Evolutionary conservation across 164 flowering plant genomes (phyloP), one percentile per base, ranked within the genome.

Genomic region (Vitis amurensis): DNA sequence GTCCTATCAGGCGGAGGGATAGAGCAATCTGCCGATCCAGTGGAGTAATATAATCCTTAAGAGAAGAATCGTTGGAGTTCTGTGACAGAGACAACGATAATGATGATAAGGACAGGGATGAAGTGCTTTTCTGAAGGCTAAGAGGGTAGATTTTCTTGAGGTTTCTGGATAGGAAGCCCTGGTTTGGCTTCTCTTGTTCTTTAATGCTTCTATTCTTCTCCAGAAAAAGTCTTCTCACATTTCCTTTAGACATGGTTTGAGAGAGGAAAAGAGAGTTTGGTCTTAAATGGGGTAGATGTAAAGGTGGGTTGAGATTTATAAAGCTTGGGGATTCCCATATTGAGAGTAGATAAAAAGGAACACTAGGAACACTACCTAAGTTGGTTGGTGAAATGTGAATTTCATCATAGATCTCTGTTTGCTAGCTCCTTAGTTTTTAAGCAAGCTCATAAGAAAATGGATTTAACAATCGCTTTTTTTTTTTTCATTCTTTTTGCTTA

Each of bases 111-210:
- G 96, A 87, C 5, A 78, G 78, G 13, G 89, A 79, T 17, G 94
- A 94, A 64, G 52, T 64, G 76, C 84, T 87, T 70, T 78, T 85
- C 0, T 82, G 83, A 50, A 90, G 79, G 30, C 85, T 89, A 69
- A 91, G 68, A 23, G 98, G 98, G 79, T 92, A 92, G 2, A 94
- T 76, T 83, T 80, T 94, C 78, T 86, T 86, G 23, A 91, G 71
- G 79, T 88, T 86, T 75, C 81, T 94, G 23, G 93, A 79, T 13
- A 90, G 61, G 55, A 82, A 67, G 66, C 60, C 77, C 66, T 73
- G 86, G 66, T n/a, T 61, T 70, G 77, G 71, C 63, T 82, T 84
- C 73, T 87, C 87, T 68, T 76, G 80, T 49, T 84, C 86, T 64
- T 67, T 81, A 0, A 66, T 50, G 50, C 50, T 77, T 64, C 60